These are phyloP conservation scores for Flaveria linearis DNA, from an alignment of 129 eudicot genomes.

Conservation along the genomic window DNA sequence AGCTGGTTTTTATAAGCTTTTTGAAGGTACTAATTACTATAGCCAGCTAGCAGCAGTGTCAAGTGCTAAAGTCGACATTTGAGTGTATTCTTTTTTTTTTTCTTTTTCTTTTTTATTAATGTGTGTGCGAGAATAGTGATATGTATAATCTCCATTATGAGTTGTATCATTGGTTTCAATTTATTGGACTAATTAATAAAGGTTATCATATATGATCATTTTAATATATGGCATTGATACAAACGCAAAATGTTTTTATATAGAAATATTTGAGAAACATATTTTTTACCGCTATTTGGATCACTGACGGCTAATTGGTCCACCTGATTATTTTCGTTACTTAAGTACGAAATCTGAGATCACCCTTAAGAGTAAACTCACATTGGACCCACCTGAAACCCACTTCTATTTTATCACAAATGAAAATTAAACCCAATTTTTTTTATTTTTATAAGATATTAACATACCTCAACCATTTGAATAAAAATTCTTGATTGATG, in stretches of 20 bases:
- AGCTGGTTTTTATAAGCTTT: not conserved
- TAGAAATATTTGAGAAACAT: not conserved
- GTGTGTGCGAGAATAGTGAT: not conserved
- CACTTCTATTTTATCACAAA: no score
- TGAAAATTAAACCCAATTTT: no score
- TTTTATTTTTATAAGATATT: no score
- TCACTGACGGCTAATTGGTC: no score
- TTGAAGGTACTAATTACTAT: not conserved
- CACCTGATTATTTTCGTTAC: no score
- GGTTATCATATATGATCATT: not conserved
- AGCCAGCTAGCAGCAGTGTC: constrained; percentile 1
- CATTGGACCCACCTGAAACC: no score
- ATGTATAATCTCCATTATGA: not conserved
- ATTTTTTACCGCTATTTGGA: no score
- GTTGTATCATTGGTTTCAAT: not conserved
- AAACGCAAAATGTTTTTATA: not conserved
- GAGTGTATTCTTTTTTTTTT: not conserved
- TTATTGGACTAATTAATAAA: not conserved
- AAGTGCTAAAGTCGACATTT: not conserved
- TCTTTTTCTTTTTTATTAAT: not conserved
- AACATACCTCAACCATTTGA: no score
- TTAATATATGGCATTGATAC: no score
- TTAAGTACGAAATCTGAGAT: no score
- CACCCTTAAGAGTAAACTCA: no score
- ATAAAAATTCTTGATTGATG: not conserved